Percentiles rank a stretch among this genome's conserved stretches.
These are phyloP conservation scores for Aspergillus calidoustus DNA, from an alignment of 2,329 filamentous ascomycete species.

Conservation along the genomic window DNA sequence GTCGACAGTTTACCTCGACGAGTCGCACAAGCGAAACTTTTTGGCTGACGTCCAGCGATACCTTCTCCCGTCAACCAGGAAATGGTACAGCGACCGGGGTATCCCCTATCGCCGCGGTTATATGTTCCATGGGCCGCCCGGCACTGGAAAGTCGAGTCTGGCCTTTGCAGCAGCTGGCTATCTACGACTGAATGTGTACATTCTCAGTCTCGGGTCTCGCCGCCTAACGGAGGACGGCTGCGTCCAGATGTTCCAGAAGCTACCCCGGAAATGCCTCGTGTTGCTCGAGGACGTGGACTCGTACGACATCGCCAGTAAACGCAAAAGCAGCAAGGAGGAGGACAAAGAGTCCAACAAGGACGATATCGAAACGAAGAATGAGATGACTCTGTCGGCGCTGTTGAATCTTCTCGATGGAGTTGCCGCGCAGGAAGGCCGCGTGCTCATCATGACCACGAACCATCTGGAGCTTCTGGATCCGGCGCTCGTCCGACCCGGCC, in stretches of 20 bases:
- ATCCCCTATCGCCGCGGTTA: constrained; percentile 80
- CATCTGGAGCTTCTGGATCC: constrained; percentile 73
- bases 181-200: constrained; percentile 43
- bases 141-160: constrained; percentile 23
- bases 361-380: background rate
- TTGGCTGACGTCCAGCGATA: constrained; percentile 20
- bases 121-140: constrained; percentile 21
- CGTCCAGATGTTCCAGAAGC: constrained; percentile 59
- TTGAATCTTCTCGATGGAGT: constrained; percentile 85
- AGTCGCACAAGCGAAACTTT: background rate
- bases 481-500: constrained; percentile 64
- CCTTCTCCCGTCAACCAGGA: background rate
- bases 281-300: constrained; percentile 71
- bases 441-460: constrained; percentile 84
- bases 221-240: constrained; percentile 65
- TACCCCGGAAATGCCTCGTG: constrained; percentile 67
- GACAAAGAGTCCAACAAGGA: background rate
- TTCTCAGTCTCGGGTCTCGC: background rate
- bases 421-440: constrained; percentile 76
- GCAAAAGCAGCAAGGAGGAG: background rate
- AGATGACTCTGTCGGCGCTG: constrained; percentile 67
- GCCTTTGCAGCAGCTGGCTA: constrained; percentile 55
- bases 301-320: constrained; percentile 1
- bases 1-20: background rate
- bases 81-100: constrained; percentile 36